Percentiles rank a stretch among this genome's conserved stretches.
phyloP scores from a whole-genome alignment of 139 green algal genomes.

The Micractinium conductrix region DNA sequence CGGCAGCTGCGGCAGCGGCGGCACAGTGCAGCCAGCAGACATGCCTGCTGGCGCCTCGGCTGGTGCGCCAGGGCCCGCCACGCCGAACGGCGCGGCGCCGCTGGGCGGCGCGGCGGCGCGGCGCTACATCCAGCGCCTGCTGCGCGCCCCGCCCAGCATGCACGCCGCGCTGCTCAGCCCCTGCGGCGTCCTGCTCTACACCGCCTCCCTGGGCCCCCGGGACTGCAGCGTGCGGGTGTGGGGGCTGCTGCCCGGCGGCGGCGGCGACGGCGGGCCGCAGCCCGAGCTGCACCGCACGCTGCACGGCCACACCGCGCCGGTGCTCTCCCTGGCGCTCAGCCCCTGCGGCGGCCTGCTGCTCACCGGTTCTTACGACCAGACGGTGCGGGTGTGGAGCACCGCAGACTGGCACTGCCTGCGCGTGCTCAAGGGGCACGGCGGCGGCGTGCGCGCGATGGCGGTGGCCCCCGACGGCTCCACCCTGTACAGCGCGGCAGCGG shows the following conservation, averaged over 20 bases:
- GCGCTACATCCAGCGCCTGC: conserved; percentile 28
- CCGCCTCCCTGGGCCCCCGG: conserved; percentile 17
- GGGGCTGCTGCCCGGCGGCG: not conserved
- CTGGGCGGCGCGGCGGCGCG: not conserved
- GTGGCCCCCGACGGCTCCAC: conserved; percentile 25
- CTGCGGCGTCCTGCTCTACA: conserved; percentile 30
- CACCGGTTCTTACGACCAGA: conserved; percentile 92
- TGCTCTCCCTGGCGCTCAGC: conserved; percentile 33
- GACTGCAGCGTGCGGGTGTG: conserved; percentile 21
- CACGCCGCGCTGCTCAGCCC: conserved; percentile 43
- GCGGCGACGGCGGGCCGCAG: not conserved
- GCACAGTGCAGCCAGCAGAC: no score
- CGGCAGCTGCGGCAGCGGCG: no score
- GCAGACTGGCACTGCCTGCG: conserved; percentile 35
- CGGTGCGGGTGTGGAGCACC: conserved; percentile 85
- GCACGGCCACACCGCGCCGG: conserved; percentile 14
- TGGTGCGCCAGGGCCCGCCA: no score
- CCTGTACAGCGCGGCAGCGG: conserved; percentile 35
- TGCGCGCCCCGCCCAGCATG: conserved; percentile 18
- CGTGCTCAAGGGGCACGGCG: conserved; percentile 46
- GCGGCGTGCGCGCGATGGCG: conserved; percentile 35
- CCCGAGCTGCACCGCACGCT: conserved; percentile 25
- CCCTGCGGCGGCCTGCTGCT: conserved; percentile 77
- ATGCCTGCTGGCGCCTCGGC: no score
- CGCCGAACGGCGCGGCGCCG: no score